phyloP scores from a whole-genome alignment of 2,329 filamentous ascomycete species.

The Aschersonia sp. region DNA sequence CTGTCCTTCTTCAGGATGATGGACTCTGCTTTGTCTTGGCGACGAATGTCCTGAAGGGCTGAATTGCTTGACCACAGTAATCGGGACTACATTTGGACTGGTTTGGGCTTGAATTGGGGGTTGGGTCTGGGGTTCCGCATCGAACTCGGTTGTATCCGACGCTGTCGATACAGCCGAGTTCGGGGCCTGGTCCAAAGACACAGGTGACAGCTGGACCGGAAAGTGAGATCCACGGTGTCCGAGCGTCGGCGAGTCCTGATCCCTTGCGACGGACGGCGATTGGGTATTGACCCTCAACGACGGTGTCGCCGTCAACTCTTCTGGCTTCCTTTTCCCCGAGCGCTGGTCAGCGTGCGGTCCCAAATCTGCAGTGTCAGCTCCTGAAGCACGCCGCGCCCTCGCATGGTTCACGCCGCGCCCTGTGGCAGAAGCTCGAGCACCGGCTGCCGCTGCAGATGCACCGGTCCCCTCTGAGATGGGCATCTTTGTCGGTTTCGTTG shows the following conservation, averaged over 20 bases:
- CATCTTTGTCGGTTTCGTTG: not conserved
- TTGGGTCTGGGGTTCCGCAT: conserved; percentile 55
- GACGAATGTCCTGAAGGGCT: conserved; percentile 10
- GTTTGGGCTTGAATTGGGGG: conserved; percentile 22
- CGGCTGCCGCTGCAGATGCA: not conserved
- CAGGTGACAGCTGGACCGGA: conserved; percentile 24
- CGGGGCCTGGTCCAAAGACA: conserved; percentile 32
- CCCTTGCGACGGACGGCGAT: conserved; percentile 1
- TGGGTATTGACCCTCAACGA: conserved; percentile 1
- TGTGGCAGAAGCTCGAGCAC: not conserved
- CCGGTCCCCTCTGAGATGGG: no score
- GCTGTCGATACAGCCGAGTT: conserved; percentile 42
- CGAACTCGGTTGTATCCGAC: conserved; percentile 56
- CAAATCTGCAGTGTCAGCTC: not conserved
- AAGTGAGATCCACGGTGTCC: conserved; percentile 49
- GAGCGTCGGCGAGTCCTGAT: conserved; percentile 47
- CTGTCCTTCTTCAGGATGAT: no score
- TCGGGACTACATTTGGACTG: conserved; percentile 10
- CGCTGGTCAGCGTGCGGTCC: not conserved
- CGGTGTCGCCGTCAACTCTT: not conserved
- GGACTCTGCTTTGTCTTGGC: not conserved
- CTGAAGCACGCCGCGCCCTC: not conserved
- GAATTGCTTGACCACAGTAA: conserved; percentile 13
- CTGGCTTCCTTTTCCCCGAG: not conserved
- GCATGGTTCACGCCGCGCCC: not conserved